Evolutionary conservation across 768 basidiomycete species (phyloP).

Genomic region (Suillus alpinus): DNA sequence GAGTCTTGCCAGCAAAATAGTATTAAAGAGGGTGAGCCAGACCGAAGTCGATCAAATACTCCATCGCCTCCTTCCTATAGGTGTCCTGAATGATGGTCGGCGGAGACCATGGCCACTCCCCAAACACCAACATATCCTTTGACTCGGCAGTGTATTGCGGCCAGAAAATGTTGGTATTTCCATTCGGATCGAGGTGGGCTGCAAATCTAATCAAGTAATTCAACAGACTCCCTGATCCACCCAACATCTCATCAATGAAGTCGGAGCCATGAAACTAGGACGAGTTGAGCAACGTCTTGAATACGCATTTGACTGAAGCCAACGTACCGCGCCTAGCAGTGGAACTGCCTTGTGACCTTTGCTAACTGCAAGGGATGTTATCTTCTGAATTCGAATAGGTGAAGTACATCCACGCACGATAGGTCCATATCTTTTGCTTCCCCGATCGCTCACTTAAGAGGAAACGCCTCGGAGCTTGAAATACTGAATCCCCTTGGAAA

Average conservation of each 20-base stretch:
- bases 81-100: neutral
- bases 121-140: neutral
- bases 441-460: slow-evolving; percentile 30
- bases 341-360: neutral
- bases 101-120: neutral
- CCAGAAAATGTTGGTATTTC: neutral
- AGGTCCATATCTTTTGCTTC: slow-evolving; percentile 33
- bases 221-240: neutral
- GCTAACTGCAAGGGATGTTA: neutral
- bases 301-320: neutral
- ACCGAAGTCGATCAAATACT: neutral
- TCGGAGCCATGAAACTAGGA: neutral
- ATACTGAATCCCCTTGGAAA: slow-evolving; percentile 33
- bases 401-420: slow-evolving; percentile 24
- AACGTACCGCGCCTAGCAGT: neutral
- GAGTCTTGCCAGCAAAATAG: no score
- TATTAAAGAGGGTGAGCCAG: neutral
- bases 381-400: neutral
- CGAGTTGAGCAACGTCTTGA: neutral
- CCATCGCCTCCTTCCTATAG: neutral
- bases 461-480: slow-evolving; percentile 35
- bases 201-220: neutral
- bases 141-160: neutral
- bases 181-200: neutral
- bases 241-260: neutral